Base-by-base conservation (phyloP, 805 yeast species). In the Starmera dryadoides region DNA sequence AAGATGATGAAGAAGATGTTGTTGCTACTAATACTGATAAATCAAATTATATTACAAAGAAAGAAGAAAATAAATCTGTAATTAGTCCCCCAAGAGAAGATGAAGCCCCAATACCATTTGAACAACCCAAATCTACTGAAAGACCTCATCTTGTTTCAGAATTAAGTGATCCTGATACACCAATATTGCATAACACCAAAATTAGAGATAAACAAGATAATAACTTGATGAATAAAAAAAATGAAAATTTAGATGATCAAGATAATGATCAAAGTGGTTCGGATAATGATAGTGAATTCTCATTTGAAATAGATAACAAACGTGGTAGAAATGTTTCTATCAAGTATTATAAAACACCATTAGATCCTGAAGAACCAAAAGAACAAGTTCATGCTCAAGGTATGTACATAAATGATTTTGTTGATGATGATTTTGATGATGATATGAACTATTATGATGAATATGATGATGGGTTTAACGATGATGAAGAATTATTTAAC, bases 311-410 rank as follows among this genome's bases (percentile, higher is more conserved):
- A 33, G 68, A 64, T 15, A 59, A 56, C 2, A 47, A 58, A 7
- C 65, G 71, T n/a, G 77, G 75, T 3, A 60, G 82, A 43, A 73
- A 75, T 39, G 60, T 73, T 2, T 75, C 81, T 0, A 66, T 71
- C 18, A 69, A 73, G 42, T 76, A 75, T 51, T 76, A 77, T 50
- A 71, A 71, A 38, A 49, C 53, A 4, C 48, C 45, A 4, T 36
- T 40, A 5, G 52, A 32, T 19, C 49, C 56, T 10, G 53, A 60
- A 34, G 43, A 46, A 1, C 42, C 45, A 2, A 33, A 35, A 7
- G 47, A 37, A 2, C 50, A 53, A 3, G 59, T 51, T 17, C 57
- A 59, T 3, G 45, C 47, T 12, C 56, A 50, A 12, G 61, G 61
- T 10, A 57, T 62, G 22, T 68, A 68, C 30, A 47, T 67, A 14